A percentile compares a stretch with the other conserved stretches of the same genome.
Evolutionary conservation across 1,284 basidiomycete genomes (phyloP).

Genomic region (Sporisorium sorghi): DNA sequence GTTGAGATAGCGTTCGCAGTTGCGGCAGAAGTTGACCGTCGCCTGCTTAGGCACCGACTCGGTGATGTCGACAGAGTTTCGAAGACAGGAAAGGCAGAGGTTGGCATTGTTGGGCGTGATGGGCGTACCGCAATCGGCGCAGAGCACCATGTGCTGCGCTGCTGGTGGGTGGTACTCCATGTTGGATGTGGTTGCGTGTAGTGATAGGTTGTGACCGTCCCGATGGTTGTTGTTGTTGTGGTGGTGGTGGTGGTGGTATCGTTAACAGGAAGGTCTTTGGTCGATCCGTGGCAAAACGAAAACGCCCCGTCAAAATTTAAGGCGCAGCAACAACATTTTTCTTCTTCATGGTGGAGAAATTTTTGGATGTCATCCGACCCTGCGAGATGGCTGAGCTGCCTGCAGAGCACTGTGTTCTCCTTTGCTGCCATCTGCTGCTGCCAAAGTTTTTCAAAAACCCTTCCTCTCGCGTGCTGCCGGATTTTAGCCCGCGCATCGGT

Average conservation of each 20-base stretch:
- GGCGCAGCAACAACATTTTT: constrained; percentile 25
- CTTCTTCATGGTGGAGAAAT: constrained; percentile 30
- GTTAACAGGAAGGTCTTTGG: background rate
- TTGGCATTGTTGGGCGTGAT: constrained; percentile 97
- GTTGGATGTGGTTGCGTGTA: background rate
- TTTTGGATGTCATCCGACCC: constrained; percentile 16
- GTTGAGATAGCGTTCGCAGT: constrained; percentile 94
- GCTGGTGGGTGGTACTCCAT: constrained; percentile 64
- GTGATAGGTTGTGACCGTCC: background rate
- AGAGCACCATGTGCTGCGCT: constrained; percentile 68
- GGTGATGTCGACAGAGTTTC: constrained; percentile 95
- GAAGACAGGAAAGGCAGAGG: constrained; percentile 88
- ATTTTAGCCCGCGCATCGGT: background rate
- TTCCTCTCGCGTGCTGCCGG: background rate
- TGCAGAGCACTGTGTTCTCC: no score
- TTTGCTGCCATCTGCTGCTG: background rate
- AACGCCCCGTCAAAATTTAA: constrained; percentile 10
- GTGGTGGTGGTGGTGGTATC: background rate
- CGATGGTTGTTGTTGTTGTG: background rate
- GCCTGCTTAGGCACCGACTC: constrained; percentile 99
- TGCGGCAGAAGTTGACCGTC: constrained; percentile 90
- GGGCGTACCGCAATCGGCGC: constrained; percentile 78
- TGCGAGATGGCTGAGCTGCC: background rate
- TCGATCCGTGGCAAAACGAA: constrained; percentile 17
- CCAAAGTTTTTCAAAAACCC: constrained; percentile 5